A percentile compares a stretch with the other conserved stretches of the same genome.
Conservation (phyloP, 495 filamentous ascomycete species). For the Schizothecium vesticola region DNA sequence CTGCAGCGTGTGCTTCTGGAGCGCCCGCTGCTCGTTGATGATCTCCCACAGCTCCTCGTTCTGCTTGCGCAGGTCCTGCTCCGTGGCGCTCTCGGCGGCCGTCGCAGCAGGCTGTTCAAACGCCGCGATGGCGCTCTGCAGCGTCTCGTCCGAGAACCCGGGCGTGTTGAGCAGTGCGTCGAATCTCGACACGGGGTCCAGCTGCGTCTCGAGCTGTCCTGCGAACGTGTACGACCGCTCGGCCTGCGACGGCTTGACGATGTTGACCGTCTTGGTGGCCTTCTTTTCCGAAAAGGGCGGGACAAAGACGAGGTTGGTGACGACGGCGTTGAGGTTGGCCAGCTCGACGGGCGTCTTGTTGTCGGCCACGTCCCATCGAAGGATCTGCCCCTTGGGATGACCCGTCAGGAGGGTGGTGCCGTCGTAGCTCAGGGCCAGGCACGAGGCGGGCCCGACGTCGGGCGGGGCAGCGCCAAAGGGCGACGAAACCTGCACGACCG, state of each 20-base stretch:
- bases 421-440: constrained; percentile 69
- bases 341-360: constrained; percentile 60
- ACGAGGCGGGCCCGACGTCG: constrained; percentile 56
- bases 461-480: constrained; percentile 58
- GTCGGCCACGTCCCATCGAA: constrained; percentile 60
- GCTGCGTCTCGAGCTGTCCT: constrained; percentile 51
- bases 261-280: constrained; percentile 50
- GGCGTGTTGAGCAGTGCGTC: constrained; percentile 33
- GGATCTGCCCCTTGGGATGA: constrained; percentile 73
- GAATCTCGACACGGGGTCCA: constrained; percentile 32
- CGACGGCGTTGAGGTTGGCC: constrained; percentile 64
- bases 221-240: constrained; percentile 64
- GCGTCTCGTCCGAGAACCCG: constrained; percentile 30
- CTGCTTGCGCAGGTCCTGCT: constrained; percentile 41
- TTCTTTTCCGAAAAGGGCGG: constrained; percentile 49
- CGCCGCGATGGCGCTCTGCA: constrained; percentile 24
- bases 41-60: constrained; percentile 50
- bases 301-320: constrained; percentile 72
- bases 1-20: constrained; percentile 45
- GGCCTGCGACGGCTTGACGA: constrained; percentile 68
- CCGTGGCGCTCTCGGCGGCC: constrained; percentile 17
- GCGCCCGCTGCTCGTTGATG: constrained; percentile 43
- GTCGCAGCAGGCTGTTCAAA: constrained; percentile 28
- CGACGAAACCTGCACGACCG: constrained; percentile 50
- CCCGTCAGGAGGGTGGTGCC: constrained; percentile 74